Evolutionary conservation across 805 yeast species (phyloP), one percentile per base, ranked within the genome.

Genomic region (Kodamaea laetipori): DNA sequence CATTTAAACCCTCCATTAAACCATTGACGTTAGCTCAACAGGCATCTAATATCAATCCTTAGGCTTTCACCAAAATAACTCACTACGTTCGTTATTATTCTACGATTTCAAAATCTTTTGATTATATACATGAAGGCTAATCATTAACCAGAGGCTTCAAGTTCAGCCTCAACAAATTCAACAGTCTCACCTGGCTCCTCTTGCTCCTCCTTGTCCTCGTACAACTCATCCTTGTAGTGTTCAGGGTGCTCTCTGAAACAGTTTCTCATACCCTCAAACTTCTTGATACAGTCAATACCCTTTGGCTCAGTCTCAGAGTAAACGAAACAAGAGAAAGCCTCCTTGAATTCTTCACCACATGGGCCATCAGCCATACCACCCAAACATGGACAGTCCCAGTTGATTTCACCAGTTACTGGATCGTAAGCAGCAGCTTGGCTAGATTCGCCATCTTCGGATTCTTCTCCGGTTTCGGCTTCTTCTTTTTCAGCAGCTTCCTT

Each of bases 281-380:
- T 86, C 56, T 86, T 88, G 54, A 92, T 80, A 69, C 99, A 94
- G 64, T 94, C 97, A 48, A 86, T 80, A 38, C 99, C 99, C 73
- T 92, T 92, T 61, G 98, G 97, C 63, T 92, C 98, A 46, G 84
- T 84, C 57, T 84, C 88, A 5, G 97, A 90, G 73, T 85, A 90
- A 33, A 94, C 92, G 60, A 94, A 94, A 65, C 99, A 94, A 7
- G 95, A 77, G 64, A 94, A 94, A 0, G 99, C 98, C 41, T 80
- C 89, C 69, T 87, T 89, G 74, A 89, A 89, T 69, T 90, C 96
- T 56, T 83, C 90, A 45, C 99, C 99, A 71, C 99, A 94, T 44
- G 99, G 98, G 0, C 99, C 99, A 52, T 90, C 77, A 24, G 99
- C 98, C 97, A 94, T 89, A 32, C 99, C 99, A 25, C 98, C 99